These are phyloP conservation scores for Colletotrichum simmondsii DNA, from an alignment of 2,329 filamentous ascomycete species.

Conservation along the genomic window DNA sequence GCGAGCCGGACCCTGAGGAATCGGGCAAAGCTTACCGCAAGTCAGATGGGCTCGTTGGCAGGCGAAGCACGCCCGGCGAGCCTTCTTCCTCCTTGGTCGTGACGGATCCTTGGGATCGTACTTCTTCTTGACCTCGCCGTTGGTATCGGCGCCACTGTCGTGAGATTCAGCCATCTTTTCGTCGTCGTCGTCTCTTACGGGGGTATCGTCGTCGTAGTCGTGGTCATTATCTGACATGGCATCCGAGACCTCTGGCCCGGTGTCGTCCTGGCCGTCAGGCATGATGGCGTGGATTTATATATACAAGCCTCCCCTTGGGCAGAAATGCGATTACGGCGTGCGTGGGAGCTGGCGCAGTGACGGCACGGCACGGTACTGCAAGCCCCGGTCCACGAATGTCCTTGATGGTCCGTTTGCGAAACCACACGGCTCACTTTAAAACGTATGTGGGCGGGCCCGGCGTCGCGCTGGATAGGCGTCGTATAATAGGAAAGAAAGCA, in stretches of 20 bases:
- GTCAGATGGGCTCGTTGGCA: conserved; percentile 98
- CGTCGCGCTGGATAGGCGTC: conserved; percentile 23
- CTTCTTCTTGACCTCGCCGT: conserved; percentile 71
- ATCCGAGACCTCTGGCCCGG: conserved; percentile 67
- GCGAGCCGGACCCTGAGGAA: conserved; percentile 15
- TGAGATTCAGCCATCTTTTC: conserved; percentile 60
- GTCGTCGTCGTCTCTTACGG: conserved; percentile 60
- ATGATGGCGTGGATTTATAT: conserved; percentile 68
- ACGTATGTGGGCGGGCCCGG: conserved; percentile 17
- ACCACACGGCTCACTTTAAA: conserved; percentile 31
- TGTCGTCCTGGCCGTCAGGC: conserved; percentile 65
- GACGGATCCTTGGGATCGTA: conserved; percentile 88
- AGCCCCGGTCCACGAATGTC: conserved; percentile 39
- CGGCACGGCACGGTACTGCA: conserved; percentile 48
- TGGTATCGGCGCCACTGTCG: conserved; percentile 50
- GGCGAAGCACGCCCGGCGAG: conserved; percentile 92
- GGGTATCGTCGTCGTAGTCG: conserved; percentile 62
- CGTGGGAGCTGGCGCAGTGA: conserved; percentile 36
- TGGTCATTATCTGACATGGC: conserved; percentile 69
- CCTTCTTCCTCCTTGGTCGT: conserved; percentile 93
- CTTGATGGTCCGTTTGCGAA: conserved; percentile 28
- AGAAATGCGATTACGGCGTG: conserved; percentile 16
- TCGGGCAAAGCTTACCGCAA: conserved; percentile 79
- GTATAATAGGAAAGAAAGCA: conserved; percentile 25
- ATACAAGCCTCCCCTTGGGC: conserved; percentile 43